Base-by-base conservation (phyloP, 306 rosid species). In the Lithocarpus polystachyus region DNA sequence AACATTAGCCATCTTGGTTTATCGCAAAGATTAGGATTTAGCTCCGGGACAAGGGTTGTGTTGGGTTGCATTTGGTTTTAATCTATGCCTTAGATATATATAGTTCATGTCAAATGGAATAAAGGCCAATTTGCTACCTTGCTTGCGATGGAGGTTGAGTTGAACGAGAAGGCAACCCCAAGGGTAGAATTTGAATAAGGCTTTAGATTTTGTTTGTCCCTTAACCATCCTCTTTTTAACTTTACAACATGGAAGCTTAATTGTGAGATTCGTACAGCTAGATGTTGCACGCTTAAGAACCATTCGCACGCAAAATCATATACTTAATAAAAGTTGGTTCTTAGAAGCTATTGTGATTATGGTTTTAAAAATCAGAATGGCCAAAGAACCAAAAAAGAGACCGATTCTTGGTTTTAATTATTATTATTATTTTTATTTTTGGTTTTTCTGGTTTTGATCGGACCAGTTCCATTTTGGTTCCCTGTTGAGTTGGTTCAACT, bases 141-240 rank as follows among this genome's bases (percentile, higher is more conserved):
- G 87, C 97, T 91, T 91, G 83, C 61, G 37, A 29, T 67, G 72
- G 76, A 84, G 89, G 79, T 83, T 83, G 35, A 29, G 2, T 37
- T 37, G 45, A 37, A 70, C 26, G 26, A 37, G 22, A 74, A 82
- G 72, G 72, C 75, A 72, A 51, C 59, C 37, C 15, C 62, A 48
- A 71, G 60, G 37, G 75, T 82, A 60, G 67, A 71, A 76, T 79
- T 74, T 57, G 56, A 73, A 83, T 73, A 78, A 85, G 83, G 67
- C 56, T 48, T 57, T 33, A n/a, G 18, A 26, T 59, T 22, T 57
- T 20, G 65, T 9, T 59, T 57, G 28, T 11, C 15, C 65, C 14
- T 59, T 22, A 7, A 59, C 17, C 31, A 4, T 23, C 65, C 26
- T 23, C 11, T 59, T 59, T 23, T 23, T 26, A 20, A 26, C 31